Conservation (phyloP, 1,139 yeast species). For the Geotrichum aggregatum region DNA sequence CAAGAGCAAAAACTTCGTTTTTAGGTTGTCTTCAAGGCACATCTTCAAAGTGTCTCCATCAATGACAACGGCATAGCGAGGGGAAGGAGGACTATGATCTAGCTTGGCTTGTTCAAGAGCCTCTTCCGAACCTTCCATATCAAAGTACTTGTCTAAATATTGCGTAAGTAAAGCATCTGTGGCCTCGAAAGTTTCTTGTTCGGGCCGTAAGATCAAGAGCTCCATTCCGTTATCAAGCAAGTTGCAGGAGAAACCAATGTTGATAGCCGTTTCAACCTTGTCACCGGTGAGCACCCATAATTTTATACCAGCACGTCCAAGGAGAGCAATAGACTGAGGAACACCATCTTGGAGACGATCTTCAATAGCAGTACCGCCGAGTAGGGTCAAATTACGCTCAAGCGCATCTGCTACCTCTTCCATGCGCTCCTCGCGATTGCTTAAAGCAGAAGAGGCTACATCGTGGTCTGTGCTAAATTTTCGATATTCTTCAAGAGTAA, state of each 20-base stretch:
- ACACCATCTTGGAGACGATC: slow-evolving; percentile 93
- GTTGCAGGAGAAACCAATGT: slow-evolving; percentile 93
- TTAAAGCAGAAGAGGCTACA: slow-evolving; percentile 66
- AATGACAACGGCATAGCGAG: slow-evolving; percentile 73
- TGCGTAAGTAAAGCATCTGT: slow-evolving; percentile 54
- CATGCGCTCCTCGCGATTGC: slow-evolving; percentile 69
- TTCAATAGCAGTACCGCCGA: slow-evolving; percentile 96
- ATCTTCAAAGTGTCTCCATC: slow-evolving; percentile 87
- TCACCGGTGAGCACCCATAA: slow-evolving; percentile 97
- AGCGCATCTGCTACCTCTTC: slow-evolving; percentile 73
- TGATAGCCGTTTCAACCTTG: slow-evolving; percentile 92
- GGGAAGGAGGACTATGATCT: slow-evolving; percentile 75
- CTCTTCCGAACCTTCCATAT: slow-evolving; percentile 56
- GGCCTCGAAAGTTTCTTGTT: slow-evolving; percentile 37
- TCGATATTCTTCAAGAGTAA: slow-evolving; percentile 56
- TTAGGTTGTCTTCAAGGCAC: slow-evolving; percentile 52
- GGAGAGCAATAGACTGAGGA: slow-evolving; percentile 79
- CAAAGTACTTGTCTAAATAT: slow-evolving; percentile 58
- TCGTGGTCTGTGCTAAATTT: slow-evolving; percentile 68
- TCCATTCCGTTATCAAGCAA: slow-evolving; percentile 81
- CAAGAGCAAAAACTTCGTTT: slow-evolving; percentile 67
- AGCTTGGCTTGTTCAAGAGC: slow-evolving; percentile 57
- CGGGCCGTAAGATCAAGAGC: slow-evolving; percentile 58
- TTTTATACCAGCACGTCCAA: slow-evolving; percentile 85
- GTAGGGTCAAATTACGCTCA: slow-evolving; percentile 61